Percentiles rank a stretch among this genome's conserved stretches.
phyloP scores from a whole-genome alignment of 495 filamentous ascomycete species.

The Trichoderma asperelloides region DNA sequence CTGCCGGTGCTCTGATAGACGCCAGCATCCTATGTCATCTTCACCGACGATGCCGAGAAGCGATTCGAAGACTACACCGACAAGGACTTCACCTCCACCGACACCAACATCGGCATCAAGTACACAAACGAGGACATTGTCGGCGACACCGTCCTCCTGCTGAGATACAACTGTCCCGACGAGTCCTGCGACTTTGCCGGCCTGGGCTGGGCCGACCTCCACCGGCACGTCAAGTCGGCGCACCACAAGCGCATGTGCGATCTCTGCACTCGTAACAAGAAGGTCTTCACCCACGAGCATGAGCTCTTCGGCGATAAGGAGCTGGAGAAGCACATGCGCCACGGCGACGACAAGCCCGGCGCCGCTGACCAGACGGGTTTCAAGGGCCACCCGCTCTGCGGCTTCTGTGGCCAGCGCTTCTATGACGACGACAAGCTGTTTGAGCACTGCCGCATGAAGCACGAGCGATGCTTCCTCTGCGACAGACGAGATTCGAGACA shows the following conservation, averaged over 20 bases:
- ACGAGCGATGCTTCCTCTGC: slow-evolving; percentile 93
- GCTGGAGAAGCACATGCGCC: slow-evolving; percentile 76
- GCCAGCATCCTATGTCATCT: slow-evolving; percentile 74
- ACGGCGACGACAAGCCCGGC: slow-evolving; percentile 86
- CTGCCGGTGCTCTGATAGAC: slow-evolving; percentile 39
- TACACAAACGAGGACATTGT: slow-evolving; percentile 82
- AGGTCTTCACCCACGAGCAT: slow-evolving; percentile 97
- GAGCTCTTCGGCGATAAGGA: slow-evolving; percentile 80
- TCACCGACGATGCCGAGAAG: slow-evolving; percentile 74
- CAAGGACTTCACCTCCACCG: slow-evolving; percentile 60
- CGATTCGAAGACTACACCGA: slow-evolving; percentile 72
- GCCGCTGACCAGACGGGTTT: slow-evolving; percentile 91
- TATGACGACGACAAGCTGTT: slow-evolving; percentile 96
- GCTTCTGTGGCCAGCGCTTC: slow-evolving; percentile 83
- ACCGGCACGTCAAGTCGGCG: slow-evolving; percentile 73
- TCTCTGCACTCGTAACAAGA: slow-evolving; percentile 89
- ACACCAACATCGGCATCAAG: slow-evolving; percentile 79
- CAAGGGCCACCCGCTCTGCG: slow-evolving; percentile 90
- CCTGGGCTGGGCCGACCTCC: slow-evolving; percentile 84
- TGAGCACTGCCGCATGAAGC: slow-evolving; percentile 79
- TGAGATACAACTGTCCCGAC: slow-evolving; percentile 96
- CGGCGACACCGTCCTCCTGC: slow-evolving; percentile 73
- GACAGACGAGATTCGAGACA: slow-evolving; percentile 60
- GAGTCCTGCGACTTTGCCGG: slow-evolving; percentile 78
- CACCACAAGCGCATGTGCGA: slow-evolving; percentile 92